These are phyloP conservation scores for Fusarium sp. DNA, from an alignment of 2,329 filamentous ascomycete species.

Conservation along the genomic window DNA sequence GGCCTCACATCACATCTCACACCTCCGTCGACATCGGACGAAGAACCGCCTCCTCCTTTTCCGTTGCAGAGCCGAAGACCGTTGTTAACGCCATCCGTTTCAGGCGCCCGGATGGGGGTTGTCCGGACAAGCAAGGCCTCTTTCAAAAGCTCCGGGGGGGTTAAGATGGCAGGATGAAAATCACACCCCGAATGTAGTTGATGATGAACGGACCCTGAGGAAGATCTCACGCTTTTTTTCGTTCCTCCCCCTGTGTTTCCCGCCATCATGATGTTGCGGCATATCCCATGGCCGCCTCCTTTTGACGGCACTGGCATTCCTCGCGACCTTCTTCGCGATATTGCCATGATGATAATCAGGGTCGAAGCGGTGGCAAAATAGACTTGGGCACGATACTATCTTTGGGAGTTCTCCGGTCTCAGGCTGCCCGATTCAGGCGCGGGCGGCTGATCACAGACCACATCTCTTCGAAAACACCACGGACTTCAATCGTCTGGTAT, in stretches of 20 bases:
- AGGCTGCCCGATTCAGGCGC: background rate
- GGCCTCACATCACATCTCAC: background rate
- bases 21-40: background rate
- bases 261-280: background rate
- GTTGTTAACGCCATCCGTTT: conserved; percentile 5
- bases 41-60: background rate
- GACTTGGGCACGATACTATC: background rate
- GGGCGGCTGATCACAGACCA: background rate
- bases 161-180: background rate
- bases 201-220: conserved; percentile 7
- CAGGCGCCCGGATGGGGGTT: conserved; percentile 5
- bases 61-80: background rate
- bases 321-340: background rate
- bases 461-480: conserved; percentile 7
- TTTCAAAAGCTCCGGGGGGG: background rate
- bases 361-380: conserved; percentile 14
- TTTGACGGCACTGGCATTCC: background rate
- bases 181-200: conserved; percentile 7
- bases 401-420: background rate
- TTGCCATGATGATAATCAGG: background rate
- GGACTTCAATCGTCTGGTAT: background rate
- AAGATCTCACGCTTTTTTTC: conserved; percentile 4
- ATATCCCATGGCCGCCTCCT: background rate
- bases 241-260: background rate
- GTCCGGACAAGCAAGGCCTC: background rate